These are phyloP conservation scores for Clathrospora elynae DNA, from an alignment of 2,329 filamentous ascomycete genomes.

Conservation along the genomic window DNA sequence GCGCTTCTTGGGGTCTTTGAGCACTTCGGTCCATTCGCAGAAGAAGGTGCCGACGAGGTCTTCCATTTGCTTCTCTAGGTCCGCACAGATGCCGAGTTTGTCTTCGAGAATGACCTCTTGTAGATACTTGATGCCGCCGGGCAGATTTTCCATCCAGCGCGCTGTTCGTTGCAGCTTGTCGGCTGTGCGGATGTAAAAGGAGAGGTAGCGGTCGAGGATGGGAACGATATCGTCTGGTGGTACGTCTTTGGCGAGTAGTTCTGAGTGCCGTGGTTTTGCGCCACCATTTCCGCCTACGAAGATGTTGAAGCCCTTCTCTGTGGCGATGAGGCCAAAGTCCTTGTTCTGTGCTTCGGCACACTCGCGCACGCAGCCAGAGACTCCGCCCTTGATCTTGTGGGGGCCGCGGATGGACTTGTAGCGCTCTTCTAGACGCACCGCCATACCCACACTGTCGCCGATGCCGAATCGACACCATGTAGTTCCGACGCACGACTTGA, in stretches of 20 bases:
- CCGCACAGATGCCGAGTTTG: constrained; percentile 81
- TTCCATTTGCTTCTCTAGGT: constrained; percentile 86
- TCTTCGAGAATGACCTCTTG: constrained; percentile 82
- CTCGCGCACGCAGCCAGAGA: constrained; percentile 89
- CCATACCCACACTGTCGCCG: constrained; percentile 89
- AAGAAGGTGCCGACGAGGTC: constrained; percentile 83
- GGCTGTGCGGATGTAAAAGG: constrained; percentile 92
- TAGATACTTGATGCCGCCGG: constrained; percentile 82
- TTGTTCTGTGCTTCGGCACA: constrained; percentile 93
- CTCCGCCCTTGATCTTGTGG: constrained; percentile 90
- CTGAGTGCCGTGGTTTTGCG: constrained; percentile 79
- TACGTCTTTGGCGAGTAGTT: constrained; percentile 85
- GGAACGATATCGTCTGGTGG: constrained; percentile 80
- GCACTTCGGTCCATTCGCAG: constrained; percentile 87
- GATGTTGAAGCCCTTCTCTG: constrained; percentile 91
- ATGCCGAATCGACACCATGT: constrained; percentile 92
- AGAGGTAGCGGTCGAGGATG: constrained; percentile 85
- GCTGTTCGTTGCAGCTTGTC: constrained; percentile 90
- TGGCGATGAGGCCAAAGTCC: constrained; percentile 90
- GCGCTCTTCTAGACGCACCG: constrained; percentile 81
- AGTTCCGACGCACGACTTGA: constrained; percentile 90
- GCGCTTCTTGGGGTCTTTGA: constrained; percentile 69
- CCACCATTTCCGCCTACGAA: constrained; percentile 90
- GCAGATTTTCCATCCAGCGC: constrained; percentile 82
- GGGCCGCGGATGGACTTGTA: constrained; percentile 90